These are phyloP conservation scores for Diaporthe velutina DNA, from an alignment of 2,329 filamentous ascomycete genomes.

Conservation along the genomic window DNA sequence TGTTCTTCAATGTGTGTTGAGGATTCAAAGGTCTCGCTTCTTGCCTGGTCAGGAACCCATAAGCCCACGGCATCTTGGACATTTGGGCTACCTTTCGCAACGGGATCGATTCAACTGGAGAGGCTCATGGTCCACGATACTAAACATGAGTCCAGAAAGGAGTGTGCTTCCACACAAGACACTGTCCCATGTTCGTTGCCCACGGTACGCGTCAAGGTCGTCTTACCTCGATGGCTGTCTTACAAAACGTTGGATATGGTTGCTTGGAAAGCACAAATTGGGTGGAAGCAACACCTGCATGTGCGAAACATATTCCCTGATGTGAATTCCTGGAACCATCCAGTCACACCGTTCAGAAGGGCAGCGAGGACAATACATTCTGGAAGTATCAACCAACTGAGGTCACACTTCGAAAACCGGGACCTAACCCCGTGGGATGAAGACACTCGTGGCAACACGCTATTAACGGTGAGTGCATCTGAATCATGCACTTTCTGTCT, in stretches of 20 bases:
- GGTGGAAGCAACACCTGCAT: conserved; percentile 3
- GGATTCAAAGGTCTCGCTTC: not conserved
- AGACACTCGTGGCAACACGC: not conserved
- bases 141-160: not conserved
- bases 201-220: not conserved
- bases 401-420: not conserved
- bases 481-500: not conserved
- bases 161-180: not conserved
- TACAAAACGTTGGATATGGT: not conserved
- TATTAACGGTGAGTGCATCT: not conserved
- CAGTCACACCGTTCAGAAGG: fast-evolving
- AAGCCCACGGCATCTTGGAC: not conserved
- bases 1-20: too few species aligned
- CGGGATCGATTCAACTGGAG: not conserved
- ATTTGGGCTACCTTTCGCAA: not conserved
- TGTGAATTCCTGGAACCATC: fast-evolving
- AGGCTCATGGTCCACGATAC: not conserved
- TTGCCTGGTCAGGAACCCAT: not conserved
- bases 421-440: conserved; percentile 8
- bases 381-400: not conserved
- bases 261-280: not conserved
- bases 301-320: not conserved
- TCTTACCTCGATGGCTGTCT: not conserved
- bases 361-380: not conserved
- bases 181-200: not conserved